Evolutionary conservation across 169 alveolate genomes (phyloP), one percentile per base, ranked within the genome.

Genomic region (Eimeria brunetti): DNA sequence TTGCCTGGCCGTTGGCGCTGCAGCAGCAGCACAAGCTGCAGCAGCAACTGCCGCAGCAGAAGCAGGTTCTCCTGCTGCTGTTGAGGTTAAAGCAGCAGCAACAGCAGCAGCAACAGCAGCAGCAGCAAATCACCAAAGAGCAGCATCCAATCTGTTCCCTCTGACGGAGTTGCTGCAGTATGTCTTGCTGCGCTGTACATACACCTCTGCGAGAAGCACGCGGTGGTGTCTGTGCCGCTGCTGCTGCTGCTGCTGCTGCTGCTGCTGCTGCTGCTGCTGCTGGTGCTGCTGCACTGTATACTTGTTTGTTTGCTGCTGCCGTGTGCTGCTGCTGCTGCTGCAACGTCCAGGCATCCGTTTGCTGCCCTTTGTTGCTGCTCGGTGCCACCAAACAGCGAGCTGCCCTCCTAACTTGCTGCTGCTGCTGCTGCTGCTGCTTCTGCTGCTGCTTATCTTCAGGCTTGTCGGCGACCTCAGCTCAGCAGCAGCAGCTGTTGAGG

Each of bases 401-500:
- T 24, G 41, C 41, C 33, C 20, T 20, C 38, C 5, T 62, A 18
- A 20, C 38, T 27, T 24, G 88, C 67, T 78, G 88, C 62, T 24
- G 33, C 88, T 44, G 44, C 58, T 81, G 71, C 24, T 49, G 49
- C 49, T 69, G 44, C 49, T 69, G 78, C 78, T 69, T n/a, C 44
- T 81, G 11, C 71, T 81, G 89, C 85, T 75, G 58, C 71, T 11
- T 27, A 24, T 30, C 18, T 53, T 49, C 89, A 81, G 89, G 73
- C 89, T 81, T 81, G 51, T 56, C 20, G 89, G 89, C 36, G 89
- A 81, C 49, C 89, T 81, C 53, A 53, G 89, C 33, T 24, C 71
- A 46, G 71, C 89, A 53, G 89, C 89, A 81, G 67, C 67, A 53
- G 89, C 89, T n/a, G 46, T 56, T 46, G 71, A 81, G 30, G 89